Conservation (phyloP, 176 grass and related monocot species). For the Eragrostis curvula region DNA sequence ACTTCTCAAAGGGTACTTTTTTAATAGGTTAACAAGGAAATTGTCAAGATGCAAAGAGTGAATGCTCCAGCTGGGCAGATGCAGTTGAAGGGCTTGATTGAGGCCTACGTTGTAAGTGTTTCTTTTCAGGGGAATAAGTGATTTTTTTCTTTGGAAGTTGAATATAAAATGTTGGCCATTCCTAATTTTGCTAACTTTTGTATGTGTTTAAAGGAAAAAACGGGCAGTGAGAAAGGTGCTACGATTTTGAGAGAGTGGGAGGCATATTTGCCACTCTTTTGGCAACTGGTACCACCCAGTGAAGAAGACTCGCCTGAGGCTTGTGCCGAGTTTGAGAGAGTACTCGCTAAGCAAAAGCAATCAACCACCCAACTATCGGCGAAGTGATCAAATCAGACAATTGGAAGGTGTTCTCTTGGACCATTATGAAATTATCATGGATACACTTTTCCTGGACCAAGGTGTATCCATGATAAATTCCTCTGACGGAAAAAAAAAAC, state of each 20-base stretch:
- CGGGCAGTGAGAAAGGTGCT: constrained; percentile 85
- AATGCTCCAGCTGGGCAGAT: constrained; percentile 99
- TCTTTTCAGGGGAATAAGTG: neutral
- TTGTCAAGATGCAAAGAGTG: constrained; percentile 99
- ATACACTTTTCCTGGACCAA: too few relatives aligned
- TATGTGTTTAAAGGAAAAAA: constrained; percentile 76
- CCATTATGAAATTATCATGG: too few relatives aligned
- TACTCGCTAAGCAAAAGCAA: constrained; percentile 79
- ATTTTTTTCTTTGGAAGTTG: neutral
- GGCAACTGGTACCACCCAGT: constrained; percentile 97
- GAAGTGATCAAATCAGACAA: constrained; percentile 32
- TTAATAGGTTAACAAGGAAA: constrained; percentile 96
- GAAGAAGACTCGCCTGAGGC: constrained; percentile 99
- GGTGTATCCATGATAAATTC: neutral
- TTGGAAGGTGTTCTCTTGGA: neutral
- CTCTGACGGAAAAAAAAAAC: neutral
- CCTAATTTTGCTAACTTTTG: constrained; percentile 7
- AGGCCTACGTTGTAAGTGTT: constrained; percentile 84
- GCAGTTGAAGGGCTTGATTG: constrained; percentile 98
- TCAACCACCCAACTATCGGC: constrained; percentile 72
- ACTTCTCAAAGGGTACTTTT: neutral
- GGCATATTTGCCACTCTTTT: constrained; percentile 92
- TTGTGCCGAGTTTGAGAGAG: constrained; percentile 89
- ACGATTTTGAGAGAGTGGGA: constrained; percentile 93
- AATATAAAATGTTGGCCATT: neutral